Base-by-base conservation (phyloP, 2,329 filamentous ascomycete species). In the Trichophyton mentagrophytes region DNA sequence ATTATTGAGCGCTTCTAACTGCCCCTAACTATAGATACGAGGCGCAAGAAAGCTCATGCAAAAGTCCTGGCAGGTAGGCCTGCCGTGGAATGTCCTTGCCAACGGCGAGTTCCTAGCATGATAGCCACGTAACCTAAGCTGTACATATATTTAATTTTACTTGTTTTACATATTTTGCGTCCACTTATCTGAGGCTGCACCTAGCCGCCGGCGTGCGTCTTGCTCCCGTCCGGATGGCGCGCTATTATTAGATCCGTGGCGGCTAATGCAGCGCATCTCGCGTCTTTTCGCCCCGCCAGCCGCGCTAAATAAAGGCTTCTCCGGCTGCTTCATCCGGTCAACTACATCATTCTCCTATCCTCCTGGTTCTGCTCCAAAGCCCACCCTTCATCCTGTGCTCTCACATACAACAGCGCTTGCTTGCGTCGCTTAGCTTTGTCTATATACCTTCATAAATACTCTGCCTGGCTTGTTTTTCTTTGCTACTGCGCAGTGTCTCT, bases 21-120 rank as follows among this genome's bases (percentile, higher is more conserved):
- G 8, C 9, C 15, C 6, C 22, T 0, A 30, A 30, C 27, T 17
- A 5, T 59, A 76, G 73, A 74, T 76, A 40, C 71, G 74, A 63
- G 70, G 72, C 62, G 74, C 73, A 36, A 72, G 74, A 22, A 69
- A 68, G 38, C 62, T 76, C 49, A 74, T 76, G 71, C 72, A 75
- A 64, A 68, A 69, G 15, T 74, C 72, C 57, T 76, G 74, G 73
- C 67, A 72, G 40, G 66, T 70, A 46, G 62, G 70, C 6, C 55
- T 73, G 53, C 71, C 72, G 1, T 76, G 73, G 73, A 69, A 74
- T 64, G 69, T 71, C 4, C 66, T 75, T 61, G 71, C 73, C 1
- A 66, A 69, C 25, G 73, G 73, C 6, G 71, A 76, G 59, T 76
- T 76, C 27, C 62, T 76, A 3, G 74, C 73, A 17, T 76, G 60